Conservation (phyloP, 169 alveolate genomes). For the Babesia bigemina region DNA sequence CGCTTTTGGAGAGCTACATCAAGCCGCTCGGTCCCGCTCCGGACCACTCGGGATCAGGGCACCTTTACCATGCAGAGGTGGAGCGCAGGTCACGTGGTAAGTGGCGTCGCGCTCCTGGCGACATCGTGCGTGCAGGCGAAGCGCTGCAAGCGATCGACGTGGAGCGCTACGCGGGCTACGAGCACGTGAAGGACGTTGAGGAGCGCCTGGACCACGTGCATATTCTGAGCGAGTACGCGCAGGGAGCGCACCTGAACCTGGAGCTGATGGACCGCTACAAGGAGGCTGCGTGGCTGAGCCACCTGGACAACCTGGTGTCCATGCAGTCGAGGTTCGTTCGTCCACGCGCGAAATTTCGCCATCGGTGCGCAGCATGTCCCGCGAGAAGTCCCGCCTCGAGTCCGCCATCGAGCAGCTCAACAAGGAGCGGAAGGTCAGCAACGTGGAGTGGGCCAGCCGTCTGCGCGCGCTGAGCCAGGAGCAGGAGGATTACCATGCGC, state of each 20-base stretch:
- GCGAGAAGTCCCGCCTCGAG: conserved; percentile 18
- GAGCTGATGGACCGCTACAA: conserved; percentile 68
- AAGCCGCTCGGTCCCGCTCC: conserved; percentile 17
- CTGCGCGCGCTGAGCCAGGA: conserved; percentile 37
- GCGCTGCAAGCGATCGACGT: conserved; percentile 26
- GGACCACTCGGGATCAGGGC: conserved; percentile 27
- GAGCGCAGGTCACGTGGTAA: conserved; percentile 35
- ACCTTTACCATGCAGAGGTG: conserved; percentile 32
- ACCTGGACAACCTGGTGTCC: conserved; percentile 43
- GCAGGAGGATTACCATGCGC: conserved; percentile 33
- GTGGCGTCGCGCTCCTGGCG: not conserved
- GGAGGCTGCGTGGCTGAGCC: conserved; percentile 56
- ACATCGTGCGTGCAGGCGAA: not conserved
- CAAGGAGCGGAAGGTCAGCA: conserved; percentile 46
- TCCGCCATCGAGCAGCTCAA: conserved; percentile 46
- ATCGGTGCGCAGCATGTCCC: conserved; percentile 14
- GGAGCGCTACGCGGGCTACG: conserved; percentile 24
- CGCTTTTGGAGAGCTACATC: conserved; percentile 29
- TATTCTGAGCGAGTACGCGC: conserved; percentile 54
- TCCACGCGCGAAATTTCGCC: not conserved
- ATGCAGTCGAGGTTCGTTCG: conserved; percentile 42
- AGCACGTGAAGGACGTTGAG: conserved; percentile 1
- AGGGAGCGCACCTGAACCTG: conserved; percentile 53
- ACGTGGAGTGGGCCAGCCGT: conserved; percentile 42
- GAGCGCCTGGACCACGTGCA: conserved; percentile 26